Evolutionary conservation across 495 filamentous ascomycete species (phyloP).

Genomic region (Penicillium fimorum): DNA sequence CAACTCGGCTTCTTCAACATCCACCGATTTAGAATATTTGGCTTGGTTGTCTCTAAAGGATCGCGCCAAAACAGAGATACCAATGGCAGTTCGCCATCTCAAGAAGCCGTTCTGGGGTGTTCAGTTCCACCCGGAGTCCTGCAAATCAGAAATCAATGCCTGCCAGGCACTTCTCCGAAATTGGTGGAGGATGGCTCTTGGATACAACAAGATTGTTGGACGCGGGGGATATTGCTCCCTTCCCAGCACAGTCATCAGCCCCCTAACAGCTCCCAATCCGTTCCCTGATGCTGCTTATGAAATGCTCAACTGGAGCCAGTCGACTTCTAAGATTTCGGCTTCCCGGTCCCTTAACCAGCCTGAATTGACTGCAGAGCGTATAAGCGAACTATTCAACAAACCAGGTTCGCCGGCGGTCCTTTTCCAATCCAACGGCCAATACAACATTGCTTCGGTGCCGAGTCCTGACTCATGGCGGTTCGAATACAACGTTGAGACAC

Average conservation of each 20-base stretch:
- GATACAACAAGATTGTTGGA: slow-evolving; percentile 38
- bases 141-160: slow-evolving; percentile 71
- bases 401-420: slow-evolving; percentile 40
- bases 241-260: slow-evolving; percentile 27
- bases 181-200: slow-evolving; percentile 62
- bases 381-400: slow-evolving; percentile 39
- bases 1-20: slow-evolving; percentile 33
- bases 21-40: slow-evolving; percentile 32
- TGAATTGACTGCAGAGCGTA: slow-evolving; percentile 30
- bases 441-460: slow-evolving; percentile 43
- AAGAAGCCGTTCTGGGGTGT: slow-evolving; percentile 82
- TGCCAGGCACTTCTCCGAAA: slow-evolving; percentile 66
- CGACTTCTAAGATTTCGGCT: slow-evolving; percentile 29
- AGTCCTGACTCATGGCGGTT: slow-evolving; percentile 44
- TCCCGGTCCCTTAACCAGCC: slow-evolving; percentile 26
- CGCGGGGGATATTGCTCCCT: slow-evolving; percentile 32
- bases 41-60: slow-evolving; percentile 38
- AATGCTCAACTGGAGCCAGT: slow-evolving; percentile 39
- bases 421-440: slow-evolving; percentile 44
- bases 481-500: slow-evolving; percentile 34
- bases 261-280: slow-evolving; percentile 18
- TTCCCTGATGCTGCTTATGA: slow-evolving; percentile 34
- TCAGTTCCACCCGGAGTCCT: slow-evolving; percentile 93
- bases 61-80: slow-evolving; percentile 41
- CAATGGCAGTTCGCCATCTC: slow-evolving; percentile 74